Evolutionary conservation across 2,329 filamentous ascomycete species (phyloP).

Genomic region (Trichophyton rubrum): DNA sequence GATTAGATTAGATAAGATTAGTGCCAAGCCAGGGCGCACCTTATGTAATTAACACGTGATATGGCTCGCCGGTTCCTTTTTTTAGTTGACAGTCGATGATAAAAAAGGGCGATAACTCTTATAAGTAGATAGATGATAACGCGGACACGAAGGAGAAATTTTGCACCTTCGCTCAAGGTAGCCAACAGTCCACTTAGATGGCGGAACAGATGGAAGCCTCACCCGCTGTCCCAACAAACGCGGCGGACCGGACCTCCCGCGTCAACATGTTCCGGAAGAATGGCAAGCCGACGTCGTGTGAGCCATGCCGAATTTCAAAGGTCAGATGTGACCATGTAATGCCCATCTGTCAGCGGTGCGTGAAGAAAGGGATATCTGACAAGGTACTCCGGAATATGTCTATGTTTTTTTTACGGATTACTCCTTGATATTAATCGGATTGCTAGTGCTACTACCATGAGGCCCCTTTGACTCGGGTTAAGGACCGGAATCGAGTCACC

Average conservation of each 20-base stretch:
- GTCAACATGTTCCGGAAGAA: constrained; percentile 26
- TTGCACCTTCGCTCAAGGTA: neutral
- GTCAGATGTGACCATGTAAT: constrained; percentile 22
- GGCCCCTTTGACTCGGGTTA: constrained; percentile 19
- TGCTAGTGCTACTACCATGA: constrained; percentile 23
- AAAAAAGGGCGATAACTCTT: too few species aligned
- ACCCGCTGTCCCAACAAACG: neutral
- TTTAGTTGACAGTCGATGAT: neutral
- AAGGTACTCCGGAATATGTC: constrained; percentile 3
- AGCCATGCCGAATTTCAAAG: constrained; percentile 23
- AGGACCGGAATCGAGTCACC: constrained; percentile 6
- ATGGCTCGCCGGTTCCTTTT: neutral
- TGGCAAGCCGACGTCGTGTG: constrained; percentile 23
- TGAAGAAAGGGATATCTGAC: constrained; percentile 14
- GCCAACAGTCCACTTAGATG: neutral
- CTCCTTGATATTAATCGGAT: neutral
- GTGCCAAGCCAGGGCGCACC: neutral
- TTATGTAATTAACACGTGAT: neutral
- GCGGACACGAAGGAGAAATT: neutral
- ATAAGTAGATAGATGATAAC: too few species aligned
- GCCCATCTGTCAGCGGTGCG: constrained; percentile 21
- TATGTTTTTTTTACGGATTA: neutral
- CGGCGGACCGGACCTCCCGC: neutral
- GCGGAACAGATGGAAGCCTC: neutral
- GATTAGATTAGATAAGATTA: neutral